Base-by-base conservation (phyloP, 345 rosid genomes). In the Eucalyptus curtisii region DNA sequence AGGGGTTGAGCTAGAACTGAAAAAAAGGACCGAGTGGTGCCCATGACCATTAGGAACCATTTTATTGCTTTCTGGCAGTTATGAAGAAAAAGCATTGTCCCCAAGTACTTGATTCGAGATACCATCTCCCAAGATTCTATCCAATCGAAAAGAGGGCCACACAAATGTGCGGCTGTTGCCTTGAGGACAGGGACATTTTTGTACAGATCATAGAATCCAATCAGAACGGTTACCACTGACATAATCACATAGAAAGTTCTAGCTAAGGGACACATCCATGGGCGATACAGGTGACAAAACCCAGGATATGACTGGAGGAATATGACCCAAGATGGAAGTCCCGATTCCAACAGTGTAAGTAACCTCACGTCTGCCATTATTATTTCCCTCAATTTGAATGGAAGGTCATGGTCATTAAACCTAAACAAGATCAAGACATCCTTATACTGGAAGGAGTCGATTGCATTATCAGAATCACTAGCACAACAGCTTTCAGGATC, bases 181-280 rank as follows among this genome's bases (percentile, higher is more conserved):
- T 98, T 98, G 13, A 98, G 98, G 90, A 98, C 98, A 2, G 99
- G 99, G 55, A 98, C 99, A 91, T 98, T 98, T 92, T 98, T 98
- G 94, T 98, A 98, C 71, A 98, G 91, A 91, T 98, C 99, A 86
- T 95, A 98, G 87, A 98, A 98, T 81, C 99, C 99, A 49, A 97
- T 96, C 49, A 97, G 92, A 79, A 98, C 98, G 20, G 99, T 98
- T 87, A 95, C 87, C 91, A 94, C 44, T 85, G 99, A 98, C 47
- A 98, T 90, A 49, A 94, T 40, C 90, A 98, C 98, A 49, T 98
- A 97, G 49, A 98, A 89, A 88, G 97, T 96, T 93, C 99, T 94
- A 47, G 96, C 99, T 20, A 98, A 91, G 86, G 96, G 99, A 91
- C 99, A 97, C 99, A 98, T 98, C 99, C 99, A 98, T 5, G 99